A percentile compares a stretch with the other conserved stretches of the same genome.
phyloP scores from a whole-genome alignment of 1,284 basidiomycete species.

The Sanghuangporus sanghuang region DNA sequence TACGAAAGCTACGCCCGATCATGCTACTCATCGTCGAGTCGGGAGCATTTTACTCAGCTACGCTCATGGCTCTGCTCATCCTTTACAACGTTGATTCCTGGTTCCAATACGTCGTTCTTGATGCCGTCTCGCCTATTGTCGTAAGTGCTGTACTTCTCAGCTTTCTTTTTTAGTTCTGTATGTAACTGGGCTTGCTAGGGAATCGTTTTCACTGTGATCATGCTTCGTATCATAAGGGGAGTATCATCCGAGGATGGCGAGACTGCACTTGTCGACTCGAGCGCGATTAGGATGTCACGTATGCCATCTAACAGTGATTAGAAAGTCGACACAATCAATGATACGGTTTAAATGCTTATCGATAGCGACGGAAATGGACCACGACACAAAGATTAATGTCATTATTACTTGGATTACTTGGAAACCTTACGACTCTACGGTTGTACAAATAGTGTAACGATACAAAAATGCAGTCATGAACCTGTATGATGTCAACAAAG shows the following conservation, averaged over 20 bases:
- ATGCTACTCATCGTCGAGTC: slow-evolving; percentile 36
- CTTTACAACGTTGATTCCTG: slow-evolving; percentile 31
- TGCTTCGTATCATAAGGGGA: not conserved
- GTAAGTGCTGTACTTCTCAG: not conserved
- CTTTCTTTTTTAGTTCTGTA: not conserved
- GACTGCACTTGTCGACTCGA: not conserved
- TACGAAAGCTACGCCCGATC: slow-evolving; percentile 20
- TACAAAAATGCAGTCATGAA: not conserved
- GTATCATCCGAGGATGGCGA: not conserved
- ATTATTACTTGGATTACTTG: not conserved
- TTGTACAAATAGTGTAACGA: not conserved
- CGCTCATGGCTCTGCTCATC: slow-evolving; percentile 30
- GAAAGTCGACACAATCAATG: not conserved
- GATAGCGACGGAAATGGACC: not conserved
- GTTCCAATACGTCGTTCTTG: slow-evolving; percentile 35
- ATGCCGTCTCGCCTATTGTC: slow-evolving; percentile 25
- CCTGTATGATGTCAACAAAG: not conserved
- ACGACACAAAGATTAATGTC: not conserved
- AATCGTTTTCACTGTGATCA: not conserved
- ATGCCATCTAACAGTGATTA: not conserved
- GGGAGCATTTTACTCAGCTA: slow-evolving; percentile 34
- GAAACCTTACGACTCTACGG: not conserved
- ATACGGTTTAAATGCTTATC: not conserved
- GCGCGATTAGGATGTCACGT: not conserved
- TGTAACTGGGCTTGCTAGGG: not conserved